These are phyloP conservation scores for Aspergillus cejpii DNA, from an alignment of 2,329 filamentous ascomycete species.

Conservation along the genomic window DNA sequence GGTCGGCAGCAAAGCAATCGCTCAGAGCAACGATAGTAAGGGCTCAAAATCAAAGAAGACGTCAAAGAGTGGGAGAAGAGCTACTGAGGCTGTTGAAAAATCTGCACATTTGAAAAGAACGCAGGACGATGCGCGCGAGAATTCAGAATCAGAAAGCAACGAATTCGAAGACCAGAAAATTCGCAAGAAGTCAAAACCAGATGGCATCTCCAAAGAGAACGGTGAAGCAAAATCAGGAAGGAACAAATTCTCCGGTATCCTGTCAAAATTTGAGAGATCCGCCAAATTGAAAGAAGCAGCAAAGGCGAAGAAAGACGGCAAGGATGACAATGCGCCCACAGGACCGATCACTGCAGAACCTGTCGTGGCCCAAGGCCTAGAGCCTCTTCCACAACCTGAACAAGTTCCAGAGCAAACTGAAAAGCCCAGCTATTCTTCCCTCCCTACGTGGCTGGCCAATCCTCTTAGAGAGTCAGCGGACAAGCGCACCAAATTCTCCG, in stretches of 20 bases:
- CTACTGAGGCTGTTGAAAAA: conserved; percentile 11
- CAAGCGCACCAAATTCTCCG: conserved; percentile 54
- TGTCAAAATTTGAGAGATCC: conserved; percentile 39
- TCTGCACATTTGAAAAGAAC: conserved; percentile 24
- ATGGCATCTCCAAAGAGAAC: conserved; percentile 19
- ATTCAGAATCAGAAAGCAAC: conserved; percentile 21
- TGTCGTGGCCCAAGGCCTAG: conserved; percentile 52
- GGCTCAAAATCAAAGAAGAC: conserved; percentile 24
- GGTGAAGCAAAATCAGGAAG: conserved; percentile 17
- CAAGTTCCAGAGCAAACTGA: conserved; percentile 52
- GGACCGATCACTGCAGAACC: conserved; percentile 21
- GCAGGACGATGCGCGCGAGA: conserved; percentile 5
- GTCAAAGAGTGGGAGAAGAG: conserved; percentile 35
- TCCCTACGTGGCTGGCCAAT: conserved; percentile 73
- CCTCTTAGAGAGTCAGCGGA: conserved; percentile 63
- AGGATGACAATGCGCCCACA: conserved; percentile 7
- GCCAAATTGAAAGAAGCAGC: conserved; percentile 17
- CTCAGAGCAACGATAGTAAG: conserved; percentile 20
- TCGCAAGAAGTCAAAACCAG: conserved; percentile 3
- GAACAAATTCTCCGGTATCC: conserved; percentile 32
- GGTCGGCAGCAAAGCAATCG: conserved; percentile 21
- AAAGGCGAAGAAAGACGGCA: conserved; percentile 10
- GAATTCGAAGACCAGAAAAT: not conserved
- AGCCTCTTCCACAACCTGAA: conserved; percentile 68
- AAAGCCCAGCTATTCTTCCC: conserved; percentile 64